Base-by-base conservation (phyloP, 805 yeast genomes). In the Ogataea saltuana region DNA sequence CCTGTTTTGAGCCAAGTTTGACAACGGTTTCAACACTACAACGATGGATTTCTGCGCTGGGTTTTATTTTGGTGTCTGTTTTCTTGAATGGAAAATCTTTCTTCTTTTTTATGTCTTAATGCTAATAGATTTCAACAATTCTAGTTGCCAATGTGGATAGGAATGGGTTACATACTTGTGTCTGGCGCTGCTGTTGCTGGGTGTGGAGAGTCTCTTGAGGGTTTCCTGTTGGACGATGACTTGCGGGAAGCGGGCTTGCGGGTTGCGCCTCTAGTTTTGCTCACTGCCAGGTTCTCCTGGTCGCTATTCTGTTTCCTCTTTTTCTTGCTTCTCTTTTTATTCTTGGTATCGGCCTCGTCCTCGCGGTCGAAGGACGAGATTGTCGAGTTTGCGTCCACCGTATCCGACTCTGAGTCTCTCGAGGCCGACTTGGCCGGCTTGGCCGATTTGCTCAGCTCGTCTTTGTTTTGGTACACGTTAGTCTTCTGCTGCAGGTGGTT, bases 1-100 rank as follows among this genome's bases (percentile, higher is more conserved):
- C 22, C 74, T 90, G 63, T 90, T 90, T 63, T 90, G 72, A 48
- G n/a, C n/a, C n/a, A n/a, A n/a, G n/a, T n/a, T n/a, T n/a, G n/a
- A n/a, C n/a, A n/a, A n/a, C n/a, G n/a, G n/a, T n/a, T n/a, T n/a
- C n/a, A n/a, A n/a, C n/a, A n/a, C n/a, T n/a, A n/a, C n/a, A n/a
- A n/a, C n/a, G n/a, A n/a, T n/a, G n/a, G n/a, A n/a, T n/a, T n/a
- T 38, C 6, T 33, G 20, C 8, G 15, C 26, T 31, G n/a, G n/a
- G n/a, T n/a, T n/a, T n/a, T n/a, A n/a, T n/a, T 30, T 20, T 20
- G 11, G 9, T 23, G 27, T 23, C 18, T 19, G 28, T 30, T 30
- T 39, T n/a, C n/a, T n/a, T n/a, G n/a, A n/a, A n/a, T n/a, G n/a
- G n/a, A n/a, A n/a, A n/a, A 12, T 29, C 15, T 31, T 19, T 15